These are phyloP conservation scores for Pelargonium australe DNA, from an alignment of 441 rosid species.

Conservation along the genomic window DNA sequence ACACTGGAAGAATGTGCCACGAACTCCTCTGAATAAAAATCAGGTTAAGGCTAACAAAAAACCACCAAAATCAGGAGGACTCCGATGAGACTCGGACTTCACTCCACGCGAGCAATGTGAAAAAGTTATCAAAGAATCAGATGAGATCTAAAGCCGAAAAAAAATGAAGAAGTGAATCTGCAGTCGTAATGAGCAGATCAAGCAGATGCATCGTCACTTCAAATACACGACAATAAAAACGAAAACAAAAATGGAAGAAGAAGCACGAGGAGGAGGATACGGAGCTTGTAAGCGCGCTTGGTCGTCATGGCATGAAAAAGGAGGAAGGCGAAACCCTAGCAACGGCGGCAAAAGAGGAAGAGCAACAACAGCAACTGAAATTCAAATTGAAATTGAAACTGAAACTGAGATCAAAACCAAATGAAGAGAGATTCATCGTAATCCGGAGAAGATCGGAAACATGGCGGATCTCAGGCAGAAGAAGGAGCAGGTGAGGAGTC, in stretches of 20 bases:
- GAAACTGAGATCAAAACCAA: neutral
- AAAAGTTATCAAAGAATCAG: neutral
- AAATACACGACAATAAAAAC: neutral
- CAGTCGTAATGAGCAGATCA: neutral
- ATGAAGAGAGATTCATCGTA: neutral
- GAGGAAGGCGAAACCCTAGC: constrained; percentile 33
- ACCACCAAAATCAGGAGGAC: constrained; percentile 1
- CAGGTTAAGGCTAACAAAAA: constrained; percentile 42
- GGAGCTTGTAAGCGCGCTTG: constrained; percentile 99
- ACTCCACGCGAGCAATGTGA: constrained; percentile 18
- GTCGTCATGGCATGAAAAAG: constrained; percentile 57
- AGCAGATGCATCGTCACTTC: neutral
- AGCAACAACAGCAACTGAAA: no score
- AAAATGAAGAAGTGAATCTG: neutral
- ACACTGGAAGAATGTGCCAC: constrained; percentile 95
- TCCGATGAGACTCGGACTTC: constrained; percentile 17
- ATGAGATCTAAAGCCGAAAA: constrained; percentile 17
- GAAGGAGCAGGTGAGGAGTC: no score
- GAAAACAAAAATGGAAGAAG: neutral
- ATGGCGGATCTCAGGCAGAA: neutral
- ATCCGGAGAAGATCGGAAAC: neutral
- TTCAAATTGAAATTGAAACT: no score
- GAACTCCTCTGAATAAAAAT: constrained; percentile 68
- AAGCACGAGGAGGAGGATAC: constrained; percentile 30
- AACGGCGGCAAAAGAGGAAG: neutral